Conservation (phyloP, 208 protist genomes). For the Acanthamoeba healyi region DNA sequence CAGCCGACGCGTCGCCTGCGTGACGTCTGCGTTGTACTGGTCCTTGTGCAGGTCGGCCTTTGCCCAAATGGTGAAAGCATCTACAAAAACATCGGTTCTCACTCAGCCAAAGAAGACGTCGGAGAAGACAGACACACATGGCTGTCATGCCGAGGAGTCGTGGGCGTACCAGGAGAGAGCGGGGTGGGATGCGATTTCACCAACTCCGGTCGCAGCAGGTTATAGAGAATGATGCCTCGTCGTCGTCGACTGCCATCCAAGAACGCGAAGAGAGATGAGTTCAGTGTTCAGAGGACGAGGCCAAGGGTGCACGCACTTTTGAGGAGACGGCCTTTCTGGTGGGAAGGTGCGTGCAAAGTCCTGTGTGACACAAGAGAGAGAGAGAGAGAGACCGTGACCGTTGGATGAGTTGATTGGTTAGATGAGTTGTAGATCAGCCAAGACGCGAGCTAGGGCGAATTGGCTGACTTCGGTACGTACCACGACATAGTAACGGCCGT, state of each 20-base stretch:
- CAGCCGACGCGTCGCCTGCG: constrained; percentile 1
- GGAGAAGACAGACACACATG: too few species aligned
- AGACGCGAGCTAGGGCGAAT: neutral
- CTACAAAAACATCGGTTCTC: neutral
- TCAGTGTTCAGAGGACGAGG: too few species aligned
- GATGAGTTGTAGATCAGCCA: constrained; percentile 10
- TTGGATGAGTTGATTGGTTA: too few species aligned
- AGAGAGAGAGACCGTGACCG: neutral
- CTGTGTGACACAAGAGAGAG: neutral
- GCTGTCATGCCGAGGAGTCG: too few species aligned
- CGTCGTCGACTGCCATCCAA: neutral
- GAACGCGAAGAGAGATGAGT: too few species aligned
- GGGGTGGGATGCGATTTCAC: constrained; percentile 10
- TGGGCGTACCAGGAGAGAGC: neutral
- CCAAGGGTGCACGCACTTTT: neutral
- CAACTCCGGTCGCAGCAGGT: constrained; percentile 35
- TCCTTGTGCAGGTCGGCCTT: constrained; percentile 64
- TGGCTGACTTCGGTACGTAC: neutral
- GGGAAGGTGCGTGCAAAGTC: constrained; percentile 65
- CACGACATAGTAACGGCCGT: constrained; percentile 68
- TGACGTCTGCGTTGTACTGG: constrained; percentile 23
- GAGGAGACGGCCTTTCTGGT: constrained; percentile 20
- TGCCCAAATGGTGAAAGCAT: constrained; percentile 54
- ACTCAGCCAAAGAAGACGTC: too few species aligned
- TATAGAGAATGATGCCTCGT: constrained; percentile 42